phyloP scores from a whole-genome alignment of 192 early-diverging fungal species.

The Entomortierella lignicola region DNA sequence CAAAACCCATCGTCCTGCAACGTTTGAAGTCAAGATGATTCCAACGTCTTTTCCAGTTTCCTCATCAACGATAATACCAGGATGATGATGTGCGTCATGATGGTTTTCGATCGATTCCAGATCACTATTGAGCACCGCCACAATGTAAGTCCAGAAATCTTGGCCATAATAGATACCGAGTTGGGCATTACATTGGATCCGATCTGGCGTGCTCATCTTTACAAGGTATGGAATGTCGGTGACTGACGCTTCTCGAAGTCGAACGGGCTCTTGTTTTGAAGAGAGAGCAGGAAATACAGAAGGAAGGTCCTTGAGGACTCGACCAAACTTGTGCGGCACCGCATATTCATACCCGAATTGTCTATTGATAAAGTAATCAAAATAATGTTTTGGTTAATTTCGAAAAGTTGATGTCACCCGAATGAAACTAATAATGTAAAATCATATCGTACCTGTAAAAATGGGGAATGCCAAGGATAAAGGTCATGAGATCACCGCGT shows the following conservation, averaged over 20 bases:
- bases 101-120: not conserved
- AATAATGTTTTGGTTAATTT: too few relatives aligned
- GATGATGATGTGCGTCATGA: slow-evolving; percentile 10
- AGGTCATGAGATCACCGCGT: slow-evolving; percentile 14
- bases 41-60: slow-evolving; percentile 16
- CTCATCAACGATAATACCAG: slow-evolving; percentile 13
- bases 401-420: too few relatives aligned
- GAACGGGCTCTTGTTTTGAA: not conserved
- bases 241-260: slow-evolving; percentile 2
- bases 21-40: not conserved
- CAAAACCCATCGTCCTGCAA: slow-evolving; percentile 3
- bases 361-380: not conserved
- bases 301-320: not conserved
- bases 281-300: not conserved
- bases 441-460: slow-evolving; percentile 16
- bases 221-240: slow-evolving; percentile 11
- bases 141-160: slow-evolving; percentile 11
- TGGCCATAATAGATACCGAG: slow-evolving; percentile 7
- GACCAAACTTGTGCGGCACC: not conserved
- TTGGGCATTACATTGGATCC: not conserved
- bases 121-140: not conserved
- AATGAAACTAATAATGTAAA: not conserved
- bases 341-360: slow-evolving; percentile 42
- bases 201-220: slow-evolving; percentile 1
- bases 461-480: slow-evolving; percentile 29